A percentile compares a stretch with the other conserved stretches of the same genome.
phyloP scores from a whole-genome alignment of 1,139 yeast genomes.

The Debaryomyces nepalensis region DNA sequence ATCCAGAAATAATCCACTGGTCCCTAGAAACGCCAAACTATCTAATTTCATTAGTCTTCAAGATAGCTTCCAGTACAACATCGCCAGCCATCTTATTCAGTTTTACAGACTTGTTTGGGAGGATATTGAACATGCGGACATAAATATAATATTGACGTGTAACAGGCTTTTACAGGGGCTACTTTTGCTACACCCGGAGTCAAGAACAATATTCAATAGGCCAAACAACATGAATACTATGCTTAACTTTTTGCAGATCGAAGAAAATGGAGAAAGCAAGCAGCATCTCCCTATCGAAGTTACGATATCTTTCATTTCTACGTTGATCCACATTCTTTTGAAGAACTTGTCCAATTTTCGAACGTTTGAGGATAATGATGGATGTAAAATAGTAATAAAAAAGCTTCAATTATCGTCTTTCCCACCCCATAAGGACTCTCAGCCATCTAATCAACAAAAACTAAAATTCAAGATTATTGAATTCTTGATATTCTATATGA shows the following conservation, averaged over 20 bases:
- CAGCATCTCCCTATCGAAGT: conserved; percentile 22
- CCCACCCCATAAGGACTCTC: conserved; percentile 7
- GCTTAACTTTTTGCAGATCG: conserved; percentile 28
- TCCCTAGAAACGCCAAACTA: conserved; percentile 23
- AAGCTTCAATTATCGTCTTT: conserved; percentile 32
- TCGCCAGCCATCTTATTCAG: conserved; percentile 42
- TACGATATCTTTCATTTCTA: conserved; percentile 54
- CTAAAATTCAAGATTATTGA: conserved; percentile 68
- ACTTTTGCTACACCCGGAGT: conserved; percentile 61
- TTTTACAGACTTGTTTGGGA: conserved; percentile 26
- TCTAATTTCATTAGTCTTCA: conserved; percentile 53
- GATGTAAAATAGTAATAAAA: conserved; percentile 57
- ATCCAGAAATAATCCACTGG: conserved; percentile 21
- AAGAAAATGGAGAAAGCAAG: conserved; percentile 16
- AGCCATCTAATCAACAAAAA: conserved; percentile 35
- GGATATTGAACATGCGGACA: conserved; percentile 14
- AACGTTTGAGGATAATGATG: conserved; percentile 61
- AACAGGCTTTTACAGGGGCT: conserved; percentile 64
- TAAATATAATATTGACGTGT: conserved; percentile 25
- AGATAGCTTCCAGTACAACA: conserved; percentile 54
- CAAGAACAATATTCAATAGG: conserved; percentile 52
- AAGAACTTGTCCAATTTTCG: conserved; percentile 62
- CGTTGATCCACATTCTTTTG: conserved; percentile 64
- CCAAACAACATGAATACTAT: conserved; percentile 37
- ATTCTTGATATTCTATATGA: conserved; percentile 69